Evolutionary conservation across 2,329 filamentous ascomycete genomes (phyloP), one percentile per base, ranked within the genome.

Genomic region (Stenocarpella maydis): DNA sequence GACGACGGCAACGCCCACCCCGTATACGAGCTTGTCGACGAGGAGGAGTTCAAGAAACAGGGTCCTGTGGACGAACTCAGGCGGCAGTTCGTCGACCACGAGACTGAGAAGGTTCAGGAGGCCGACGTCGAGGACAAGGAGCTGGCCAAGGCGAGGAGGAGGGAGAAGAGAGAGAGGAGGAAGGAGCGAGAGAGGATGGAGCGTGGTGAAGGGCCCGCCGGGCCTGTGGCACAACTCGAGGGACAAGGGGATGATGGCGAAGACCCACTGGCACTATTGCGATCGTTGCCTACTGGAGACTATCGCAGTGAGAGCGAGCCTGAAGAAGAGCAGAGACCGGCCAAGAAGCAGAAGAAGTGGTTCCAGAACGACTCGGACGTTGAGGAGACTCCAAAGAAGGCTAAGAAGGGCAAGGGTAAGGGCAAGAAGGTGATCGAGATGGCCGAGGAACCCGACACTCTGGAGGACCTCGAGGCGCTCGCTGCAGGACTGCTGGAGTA

Each of bases 1-100:
- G 95, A 97, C 58, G 94, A 98, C 39, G 95, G 95, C 74, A 90
- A 92, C 71, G 86, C 94, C 3, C 94, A 96, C 79, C 88, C 92
- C 72, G 80, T 97, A 17, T 98, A 98, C 82, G 92, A 97, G 78
- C 89, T 99, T 74, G 91, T 95, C 77, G 89, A 92, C 79, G 94
- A 98, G 80, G 90, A 91, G 0, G 89, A 90, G 73, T 99, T 98
- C 86, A 85, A 84, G 72, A 86, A 88, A 47, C 87, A 90, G 66
- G 96, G 95, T 43, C 84, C 90, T 28, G 92, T 93, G 3, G 92
- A 94, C 73, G 87, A 88, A 60, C 94, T 97, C 80, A 87, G 94
- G 55, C 85, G 87, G 74, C 88, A 86, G 73, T 99, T 97, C 83
- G 83, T 98, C 78, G 90, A 92, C 58, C 86, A 86, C 71, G 95